Evolutionary conservation across 192 early-diverging fungal species (phyloP), one percentile per base, ranked within the genome.

Genomic region (Lobulomyces angularis): DNA sequence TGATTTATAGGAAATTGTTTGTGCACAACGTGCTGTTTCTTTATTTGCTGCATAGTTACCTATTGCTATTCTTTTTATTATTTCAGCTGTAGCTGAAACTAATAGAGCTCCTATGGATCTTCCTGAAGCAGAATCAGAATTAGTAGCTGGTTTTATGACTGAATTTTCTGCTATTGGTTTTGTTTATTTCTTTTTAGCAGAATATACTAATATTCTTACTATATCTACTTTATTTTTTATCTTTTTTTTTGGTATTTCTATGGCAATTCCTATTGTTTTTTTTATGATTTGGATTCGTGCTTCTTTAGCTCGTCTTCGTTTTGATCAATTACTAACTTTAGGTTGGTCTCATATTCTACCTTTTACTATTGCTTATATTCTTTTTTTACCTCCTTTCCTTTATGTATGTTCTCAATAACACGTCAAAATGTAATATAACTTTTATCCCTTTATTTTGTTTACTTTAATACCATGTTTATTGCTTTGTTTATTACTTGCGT

Each of bases 401-500:
- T 54, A 17, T 24, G n/a, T n/a, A n/a, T n/a, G n/a, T n/a, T n/a
- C n/a, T n/a, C n/a, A n/a, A n/a, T n/a, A 48, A 51, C 53, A 56
- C 53, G 23, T 43, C 53, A n/a, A 39, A 33, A 14, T 38, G 41
- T 6, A 45, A 45, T 48, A 45, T 45, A 45, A 48, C 48, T 43
- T 50, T 57, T 57, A 48, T 41, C 27, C 21, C 32, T 48, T 44
- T 56, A 51, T 46, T 46, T 37, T 38, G 39, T 33, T 46, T 20
- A 37, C 29, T 7, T 20, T 46, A 20, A 20, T 46, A 7, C 39
- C 45, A 32, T 38, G 39, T 28, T 26, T 37, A 62, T 42, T 62
- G 63, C 59, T 68, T 59, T 63, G 60, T 68, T 64, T 63, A 53
- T 61, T 64, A 63, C 60, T 63, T 57, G 58, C 62, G 59, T 57